Evolutionary conservation across 192 early-diverging fungal genomes (phyloP).

Genomic region (Pecoramyces ruminantium): DNA sequence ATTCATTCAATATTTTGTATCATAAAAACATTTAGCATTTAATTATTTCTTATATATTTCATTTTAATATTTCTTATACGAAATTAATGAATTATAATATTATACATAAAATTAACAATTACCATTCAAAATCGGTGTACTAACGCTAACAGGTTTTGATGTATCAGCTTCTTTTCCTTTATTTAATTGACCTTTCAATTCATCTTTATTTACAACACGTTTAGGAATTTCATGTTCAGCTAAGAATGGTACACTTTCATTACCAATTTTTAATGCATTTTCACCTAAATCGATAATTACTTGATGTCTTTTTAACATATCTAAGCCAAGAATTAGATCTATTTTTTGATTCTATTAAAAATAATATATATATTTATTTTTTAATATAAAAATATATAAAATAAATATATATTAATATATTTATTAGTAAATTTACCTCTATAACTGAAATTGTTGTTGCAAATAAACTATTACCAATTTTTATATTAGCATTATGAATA

Average conservation of each 20-base stretch:
- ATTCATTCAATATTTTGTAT: too few relatives aligned
- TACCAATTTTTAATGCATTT: conserved; percentile 65
- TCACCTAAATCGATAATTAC: conserved; percentile 75
- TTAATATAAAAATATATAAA: too few relatives aligned
- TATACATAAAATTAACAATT: too few relatives aligned
- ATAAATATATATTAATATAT: too few relatives aligned
- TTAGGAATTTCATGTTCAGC: conserved; percentile 81
- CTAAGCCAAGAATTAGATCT: conserved; percentile 82
- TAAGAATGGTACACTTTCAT: conserved; percentile 65
- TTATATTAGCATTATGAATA: conserved; percentile 75
- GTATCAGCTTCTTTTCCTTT: background rate
- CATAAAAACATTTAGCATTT: too few relatives aligned
- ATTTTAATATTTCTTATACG: too few relatives aligned
- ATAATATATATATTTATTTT: too few relatives aligned
- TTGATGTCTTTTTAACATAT: conserved; percentile 86
- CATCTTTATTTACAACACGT: background rate
- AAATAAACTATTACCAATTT: conserved; percentile 58
- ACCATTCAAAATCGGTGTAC: background rate
- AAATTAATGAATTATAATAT: too few relatives aligned
- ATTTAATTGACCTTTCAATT: background rate
- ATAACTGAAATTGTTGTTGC: conserved; percentile 85
- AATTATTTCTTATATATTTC: too few relatives aligned
- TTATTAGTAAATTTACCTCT: conserved; percentile 22
- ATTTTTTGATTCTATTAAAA: conserved; percentile 26
- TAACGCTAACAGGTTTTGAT: background rate